Percentiles rank a stretch among this genome's conserved stretches.
Conservation (phyloP, 1,139 yeast species). For the Yamadazyma buinensis region DNA sequence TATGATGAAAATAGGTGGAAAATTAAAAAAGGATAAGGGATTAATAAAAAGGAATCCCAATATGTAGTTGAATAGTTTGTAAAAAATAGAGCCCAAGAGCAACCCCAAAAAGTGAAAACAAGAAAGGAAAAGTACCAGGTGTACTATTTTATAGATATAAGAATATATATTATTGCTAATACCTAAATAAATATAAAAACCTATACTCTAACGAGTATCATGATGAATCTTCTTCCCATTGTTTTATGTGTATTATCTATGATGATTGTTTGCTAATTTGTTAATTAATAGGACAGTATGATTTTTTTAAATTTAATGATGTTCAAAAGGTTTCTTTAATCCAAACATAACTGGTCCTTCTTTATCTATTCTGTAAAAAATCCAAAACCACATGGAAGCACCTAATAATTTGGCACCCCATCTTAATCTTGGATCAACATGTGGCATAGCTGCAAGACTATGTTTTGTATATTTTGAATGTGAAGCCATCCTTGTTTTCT, state of each 20-base stretch:
- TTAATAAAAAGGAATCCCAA: not conserved
- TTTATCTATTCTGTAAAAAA: slow-evolving; percentile 72
- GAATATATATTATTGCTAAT: no score
- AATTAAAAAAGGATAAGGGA: not conserved
- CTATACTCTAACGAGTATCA: no score
- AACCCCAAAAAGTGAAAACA: no score
- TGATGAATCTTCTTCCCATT: no score
- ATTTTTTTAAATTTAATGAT: slow-evolving; percentile 17
- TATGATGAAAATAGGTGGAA: not conserved
- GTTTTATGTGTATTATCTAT: no score
- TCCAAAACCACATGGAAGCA: slow-evolving; percentile 87
- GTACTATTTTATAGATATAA: not conserved
- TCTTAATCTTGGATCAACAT: slow-evolving; percentile 50
- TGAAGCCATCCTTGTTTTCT: slow-evolving; percentile 30
- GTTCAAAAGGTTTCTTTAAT: slow-evolving; percentile 41
- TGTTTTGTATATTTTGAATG: slow-evolving; percentile 44
- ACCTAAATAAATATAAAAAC: no score
- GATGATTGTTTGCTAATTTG: no score
- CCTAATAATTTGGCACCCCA: slow-evolving; percentile 66
- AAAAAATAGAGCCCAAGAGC: no score
- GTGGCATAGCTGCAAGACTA: slow-evolving; percentile 51
- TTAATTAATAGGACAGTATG: no score
- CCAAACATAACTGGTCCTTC: slow-evolving; percentile 62
- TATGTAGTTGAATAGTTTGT: no score
- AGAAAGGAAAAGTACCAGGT: not conserved